Evolutionary conservation across 495 filamentous ascomycete genomes (phyloP).

Genomic region (Penicillium bialowiezense): DNA sequence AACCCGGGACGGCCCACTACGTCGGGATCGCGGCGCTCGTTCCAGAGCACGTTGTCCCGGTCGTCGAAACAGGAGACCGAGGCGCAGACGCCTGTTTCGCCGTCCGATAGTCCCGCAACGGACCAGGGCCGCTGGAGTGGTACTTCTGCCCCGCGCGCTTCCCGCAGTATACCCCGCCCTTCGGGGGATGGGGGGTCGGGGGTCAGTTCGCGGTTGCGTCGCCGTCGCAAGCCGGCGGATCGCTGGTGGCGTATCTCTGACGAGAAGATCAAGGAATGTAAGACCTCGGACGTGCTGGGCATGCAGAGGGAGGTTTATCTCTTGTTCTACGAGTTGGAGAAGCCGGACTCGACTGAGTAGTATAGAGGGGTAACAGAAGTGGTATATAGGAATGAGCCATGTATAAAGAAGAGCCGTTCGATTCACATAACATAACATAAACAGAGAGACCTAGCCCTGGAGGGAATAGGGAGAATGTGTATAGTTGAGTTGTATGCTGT

Average conservation of each 20-base stretch:
- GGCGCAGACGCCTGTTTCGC: no score
- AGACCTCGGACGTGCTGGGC: constrained; percentile 81
- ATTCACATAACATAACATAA: no score
- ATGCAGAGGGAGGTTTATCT: constrained; percentile 98
- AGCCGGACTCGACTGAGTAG: constrained; percentile 18
- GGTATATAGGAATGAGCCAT: no score
- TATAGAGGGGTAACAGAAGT: constrained; percentile 2
- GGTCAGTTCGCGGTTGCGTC: constrained; percentile 40
- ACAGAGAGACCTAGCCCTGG: no score
- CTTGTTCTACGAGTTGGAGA: constrained; percentile 89
- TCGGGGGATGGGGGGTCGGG: constrained; percentile 19
- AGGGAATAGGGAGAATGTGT: no score
- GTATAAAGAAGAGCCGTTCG: no score
- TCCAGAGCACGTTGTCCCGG: constrained; percentile 35
- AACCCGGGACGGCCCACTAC: constrained; percentile 36
- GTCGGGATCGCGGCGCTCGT: constrained; percentile 35
- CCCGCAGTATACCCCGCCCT: constrained; percentile 24
- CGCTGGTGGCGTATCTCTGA: constrained; percentile 99
- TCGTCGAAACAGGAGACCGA: constrained; percentile 33
- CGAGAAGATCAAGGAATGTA: constrained; percentile 92
- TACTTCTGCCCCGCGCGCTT: constrained; percentile 24
- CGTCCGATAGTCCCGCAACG: constrained; percentile 24
- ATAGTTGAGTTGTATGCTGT: no score
- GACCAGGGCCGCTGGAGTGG: constrained; percentile 29
- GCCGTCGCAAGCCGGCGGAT: constrained; percentile 59